Evolutionary conservation across 805 yeast species (phyloP).

Genomic region (Isabelozyma gotoi): DNA sequence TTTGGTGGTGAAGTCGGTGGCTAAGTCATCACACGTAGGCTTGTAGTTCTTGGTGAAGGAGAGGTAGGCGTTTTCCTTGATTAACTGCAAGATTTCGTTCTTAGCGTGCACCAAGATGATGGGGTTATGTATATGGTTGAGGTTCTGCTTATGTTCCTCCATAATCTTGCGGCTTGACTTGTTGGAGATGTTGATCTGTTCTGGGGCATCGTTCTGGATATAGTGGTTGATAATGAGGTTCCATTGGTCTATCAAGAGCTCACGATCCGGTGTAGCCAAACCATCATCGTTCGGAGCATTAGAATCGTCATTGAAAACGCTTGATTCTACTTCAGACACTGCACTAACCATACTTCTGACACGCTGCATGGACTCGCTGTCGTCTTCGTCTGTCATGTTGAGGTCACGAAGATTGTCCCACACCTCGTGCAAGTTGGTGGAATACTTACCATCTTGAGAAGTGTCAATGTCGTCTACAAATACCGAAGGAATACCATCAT

Average conservation of each 20-base stretch:
- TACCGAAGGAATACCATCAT: constrained; percentile 20
- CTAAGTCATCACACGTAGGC: constrained; percentile 1
- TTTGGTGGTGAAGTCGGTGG: constrained; percentile 1
- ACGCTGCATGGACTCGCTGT: too few relatives aligned
- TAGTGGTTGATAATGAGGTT: constrained; percentile 37
- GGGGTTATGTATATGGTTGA: constrained; percentile 24
- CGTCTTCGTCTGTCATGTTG: not conserved
- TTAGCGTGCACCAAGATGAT: constrained; percentile 24
- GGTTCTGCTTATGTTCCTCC: constrained; percentile 7
- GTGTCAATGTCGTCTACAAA: constrained; percentile 25
- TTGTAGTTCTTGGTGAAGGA: constrained; percentile 12
- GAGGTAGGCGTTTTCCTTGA: constrained; percentile 34
- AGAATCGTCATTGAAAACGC: not conserved
- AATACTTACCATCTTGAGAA: not conserved
- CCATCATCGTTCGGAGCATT: not conserved
- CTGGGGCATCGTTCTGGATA: constrained; percentile 41
- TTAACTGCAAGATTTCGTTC: constrained; percentile 28
- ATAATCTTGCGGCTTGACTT: constrained; percentile 29
- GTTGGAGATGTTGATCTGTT: constrained; percentile 50
- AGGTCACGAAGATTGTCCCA: constrained; percentile 18
- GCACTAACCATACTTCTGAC: too few relatives aligned
- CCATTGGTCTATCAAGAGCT: constrained; percentile 29
- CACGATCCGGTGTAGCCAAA: not conserved
- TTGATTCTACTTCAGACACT: not conserved
- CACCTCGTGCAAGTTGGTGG: constrained; percentile 2